Conservation (phyloP, 495 filamentous ascomycete species). For the Aspergillus saccharolyticus region DNA sequence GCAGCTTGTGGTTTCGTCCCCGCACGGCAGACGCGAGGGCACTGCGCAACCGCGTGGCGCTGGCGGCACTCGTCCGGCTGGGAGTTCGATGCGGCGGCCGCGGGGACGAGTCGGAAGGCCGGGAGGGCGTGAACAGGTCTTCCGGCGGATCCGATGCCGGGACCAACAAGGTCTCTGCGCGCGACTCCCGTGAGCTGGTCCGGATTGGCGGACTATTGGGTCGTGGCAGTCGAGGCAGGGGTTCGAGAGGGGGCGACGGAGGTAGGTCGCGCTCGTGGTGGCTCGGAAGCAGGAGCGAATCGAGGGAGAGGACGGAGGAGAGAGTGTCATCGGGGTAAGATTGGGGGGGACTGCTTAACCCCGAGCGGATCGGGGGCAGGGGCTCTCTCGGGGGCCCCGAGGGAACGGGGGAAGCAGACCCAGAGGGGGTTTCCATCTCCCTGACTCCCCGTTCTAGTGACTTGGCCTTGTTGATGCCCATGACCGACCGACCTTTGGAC, state of each 20-base stretch:
- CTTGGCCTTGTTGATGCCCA: slow-evolving; percentile 18
- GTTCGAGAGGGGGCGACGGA: neutral
- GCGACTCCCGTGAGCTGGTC: slow-evolving; percentile 3
- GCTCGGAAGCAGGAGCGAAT: slow-evolving; percentile 10
- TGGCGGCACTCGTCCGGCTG: slow-evolving; percentile 6
- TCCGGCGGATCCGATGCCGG: neutral
- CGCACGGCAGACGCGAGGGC: slow-evolving; percentile 30
- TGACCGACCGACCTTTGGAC: slow-evolving; percentile 20
- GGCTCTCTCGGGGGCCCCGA: slow-evolving; percentile 18
- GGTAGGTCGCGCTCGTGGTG: neutral
- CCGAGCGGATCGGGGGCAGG: neutral
- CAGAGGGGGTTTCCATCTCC: slow-evolving; percentile 9
- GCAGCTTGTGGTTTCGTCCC: slow-evolving; percentile 37
- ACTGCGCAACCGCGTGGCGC: slow-evolving; percentile 1
- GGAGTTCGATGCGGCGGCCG: slow-evolving; percentile 8
- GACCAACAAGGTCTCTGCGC: slow-evolving; percentile 1
- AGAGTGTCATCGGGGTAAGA: slow-evolving; percentile 9
- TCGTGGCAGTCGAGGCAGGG: neutral
- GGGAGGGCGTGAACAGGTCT: neutral
- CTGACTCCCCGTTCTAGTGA: slow-evolving; percentile 6
- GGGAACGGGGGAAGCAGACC: slow-evolving; percentile 3
- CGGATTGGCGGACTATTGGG: neutral
- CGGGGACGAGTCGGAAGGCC: neutral
- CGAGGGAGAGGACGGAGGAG: slow-evolving; percentile 20
- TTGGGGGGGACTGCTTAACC: neutral